A percentile compares a stretch with the other conserved stretches of the same genome.
phyloP scores from a whole-genome alignment of 139 green algal species.

The Diplosphaera chodatii region DNA sequence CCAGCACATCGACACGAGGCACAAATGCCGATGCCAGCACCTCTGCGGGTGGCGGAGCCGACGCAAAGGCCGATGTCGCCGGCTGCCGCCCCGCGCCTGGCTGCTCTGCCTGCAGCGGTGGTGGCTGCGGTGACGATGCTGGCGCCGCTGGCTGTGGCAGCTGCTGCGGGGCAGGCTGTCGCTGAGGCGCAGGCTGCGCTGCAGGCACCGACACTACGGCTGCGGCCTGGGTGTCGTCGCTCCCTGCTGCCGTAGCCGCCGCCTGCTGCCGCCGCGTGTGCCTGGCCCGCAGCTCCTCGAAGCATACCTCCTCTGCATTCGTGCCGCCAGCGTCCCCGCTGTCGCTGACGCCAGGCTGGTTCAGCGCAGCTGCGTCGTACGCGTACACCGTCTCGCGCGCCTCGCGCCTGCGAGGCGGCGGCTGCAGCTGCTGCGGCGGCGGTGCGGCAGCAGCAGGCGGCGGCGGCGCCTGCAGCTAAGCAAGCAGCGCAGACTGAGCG shows the following conservation, averaged over 20 bases:
- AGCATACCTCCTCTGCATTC: conserved; percentile 46
- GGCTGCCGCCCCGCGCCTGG: no score
- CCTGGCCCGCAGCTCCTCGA: conserved; percentile 61
- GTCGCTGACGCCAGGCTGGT: background rate
- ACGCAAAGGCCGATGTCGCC: no score
- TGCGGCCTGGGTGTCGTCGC: background rate
- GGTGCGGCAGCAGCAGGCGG: conserved; percentile 35
- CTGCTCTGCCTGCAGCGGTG: no score
- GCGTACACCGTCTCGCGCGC: conserved; percentile 15
- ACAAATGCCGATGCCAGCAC: no score
- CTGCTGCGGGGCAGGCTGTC: no score
- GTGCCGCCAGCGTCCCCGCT: background rate
- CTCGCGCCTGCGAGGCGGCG: conserved; percentile 1
- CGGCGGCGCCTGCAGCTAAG: no score
- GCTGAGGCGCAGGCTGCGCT: background rate
- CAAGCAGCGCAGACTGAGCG: no score
- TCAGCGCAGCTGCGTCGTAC: conserved; percentile 2
- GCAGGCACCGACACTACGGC: background rate
- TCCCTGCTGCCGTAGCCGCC: background rate
- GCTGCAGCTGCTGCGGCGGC: conserved; percentile 24
- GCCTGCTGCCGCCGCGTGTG: conserved; percentile 19
- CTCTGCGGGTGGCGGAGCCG: no score
- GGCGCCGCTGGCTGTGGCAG: no score
- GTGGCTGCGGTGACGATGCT: no score
- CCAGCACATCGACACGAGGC: no score